A percentile compares a stretch with the other conserved stretches of the same genome.
phyloP scores from a whole-genome alignment of 1,284 basidiomycete genomes.

The Puccinia horiana region DNA sequence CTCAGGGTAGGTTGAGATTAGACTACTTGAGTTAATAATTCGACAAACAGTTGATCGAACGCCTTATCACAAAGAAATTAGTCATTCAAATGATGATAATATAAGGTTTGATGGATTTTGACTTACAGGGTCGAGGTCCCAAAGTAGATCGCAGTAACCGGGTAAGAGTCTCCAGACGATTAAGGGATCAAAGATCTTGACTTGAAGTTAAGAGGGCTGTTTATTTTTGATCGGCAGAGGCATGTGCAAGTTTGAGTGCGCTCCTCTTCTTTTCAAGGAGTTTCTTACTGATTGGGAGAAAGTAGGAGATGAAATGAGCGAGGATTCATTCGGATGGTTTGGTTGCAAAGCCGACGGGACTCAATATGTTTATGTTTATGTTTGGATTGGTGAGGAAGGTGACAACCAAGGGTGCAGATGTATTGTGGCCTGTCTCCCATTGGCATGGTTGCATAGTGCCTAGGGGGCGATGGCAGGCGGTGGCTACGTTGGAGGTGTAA shows the following conservation, averaged over 20 bases:
- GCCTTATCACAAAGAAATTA: constrained; percentile 61
- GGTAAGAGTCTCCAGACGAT: constrained; percentile 78
- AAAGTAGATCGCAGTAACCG: constrained; percentile 72
- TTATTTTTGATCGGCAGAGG: constrained; percentile 61
- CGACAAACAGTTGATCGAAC: constrained; percentile 73
- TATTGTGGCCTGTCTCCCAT: no score
- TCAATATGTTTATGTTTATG: no score
- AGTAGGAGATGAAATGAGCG: constrained; percentile 80
- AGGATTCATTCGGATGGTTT: constrained; percentile 76
- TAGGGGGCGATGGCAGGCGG: no score
- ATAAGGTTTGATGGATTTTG: neutral
- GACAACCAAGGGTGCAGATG: no score
- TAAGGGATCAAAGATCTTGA: constrained; percentile 89
- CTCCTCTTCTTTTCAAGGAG: constrained; percentile 70
- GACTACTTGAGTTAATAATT: constrained; percentile 84
- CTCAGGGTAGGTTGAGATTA: constrained; percentile 85
- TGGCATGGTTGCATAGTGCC: no score
- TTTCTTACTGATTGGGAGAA: constrained; percentile 88
- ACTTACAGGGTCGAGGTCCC: constrained; percentile 67
- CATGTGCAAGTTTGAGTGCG: constrained; percentile 70
- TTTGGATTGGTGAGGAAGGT: no score
- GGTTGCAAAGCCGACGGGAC: no score
- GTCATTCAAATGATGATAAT: neutral
- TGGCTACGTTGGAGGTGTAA: no score
- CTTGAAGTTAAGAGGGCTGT: constrained; percentile 65